Evolutionary conservation across 768 basidiomycete genomes (phyloP).

Genomic region (Boletus coccyginus): DNA sequence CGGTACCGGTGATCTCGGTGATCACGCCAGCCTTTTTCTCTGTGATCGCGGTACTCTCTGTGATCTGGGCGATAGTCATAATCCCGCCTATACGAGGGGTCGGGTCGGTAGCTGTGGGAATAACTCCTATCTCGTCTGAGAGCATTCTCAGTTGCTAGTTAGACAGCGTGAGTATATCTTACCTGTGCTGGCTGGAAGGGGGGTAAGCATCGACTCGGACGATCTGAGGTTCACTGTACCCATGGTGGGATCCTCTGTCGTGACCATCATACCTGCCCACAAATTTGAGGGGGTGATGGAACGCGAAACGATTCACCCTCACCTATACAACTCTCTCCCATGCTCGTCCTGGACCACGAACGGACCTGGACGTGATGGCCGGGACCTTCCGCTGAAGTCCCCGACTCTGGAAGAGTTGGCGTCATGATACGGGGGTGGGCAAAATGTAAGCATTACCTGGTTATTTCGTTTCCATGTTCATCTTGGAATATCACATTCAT

Average conservation of each 20-base stretch:
- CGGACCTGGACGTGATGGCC: slow-evolving; percentile 35
- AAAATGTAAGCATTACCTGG: slow-evolving; percentile 41
- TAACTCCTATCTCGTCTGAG: slow-evolving; percentile 25
- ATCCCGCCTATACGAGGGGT: slow-evolving; percentile 23
- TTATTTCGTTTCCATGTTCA: slow-evolving; percentile 59
- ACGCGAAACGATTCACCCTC: background rate
- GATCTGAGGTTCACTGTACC: slow-evolving; percentile 26
- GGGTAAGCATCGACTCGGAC: slow-evolving; percentile 23
- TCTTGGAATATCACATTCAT: slow-evolving; percentile 68
- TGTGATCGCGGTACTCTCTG: slow-evolving; percentile 22
- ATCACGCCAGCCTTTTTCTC: slow-evolving; percentile 19
- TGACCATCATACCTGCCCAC: slow-evolving; percentile 25
- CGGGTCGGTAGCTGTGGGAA: slow-evolving; percentile 21
- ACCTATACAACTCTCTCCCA: slow-evolving; percentile 61
- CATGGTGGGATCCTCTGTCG: slow-evolving; percentile 22
- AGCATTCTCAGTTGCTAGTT: slow-evolving; percentile 7
- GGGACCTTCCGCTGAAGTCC: slow-evolving; percentile 39
- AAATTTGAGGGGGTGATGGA: background rate
- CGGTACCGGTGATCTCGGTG: slow-evolving; percentile 21
- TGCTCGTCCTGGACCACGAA: slow-evolving; percentile 59
- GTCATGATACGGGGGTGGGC: background rate
- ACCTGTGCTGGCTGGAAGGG: slow-evolving; percentile 19
- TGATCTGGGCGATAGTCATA: slow-evolving; percentile 21
- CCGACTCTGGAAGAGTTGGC: slow-evolving; percentile 42
- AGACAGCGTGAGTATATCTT: slow-evolving; percentile 1